Percentiles rank a stretch among this genome's conserved stretches.
Evolutionary conservation across 208 protist genomes (phyloP).

Genomic region (Naegleria lovaniensis): DNA sequence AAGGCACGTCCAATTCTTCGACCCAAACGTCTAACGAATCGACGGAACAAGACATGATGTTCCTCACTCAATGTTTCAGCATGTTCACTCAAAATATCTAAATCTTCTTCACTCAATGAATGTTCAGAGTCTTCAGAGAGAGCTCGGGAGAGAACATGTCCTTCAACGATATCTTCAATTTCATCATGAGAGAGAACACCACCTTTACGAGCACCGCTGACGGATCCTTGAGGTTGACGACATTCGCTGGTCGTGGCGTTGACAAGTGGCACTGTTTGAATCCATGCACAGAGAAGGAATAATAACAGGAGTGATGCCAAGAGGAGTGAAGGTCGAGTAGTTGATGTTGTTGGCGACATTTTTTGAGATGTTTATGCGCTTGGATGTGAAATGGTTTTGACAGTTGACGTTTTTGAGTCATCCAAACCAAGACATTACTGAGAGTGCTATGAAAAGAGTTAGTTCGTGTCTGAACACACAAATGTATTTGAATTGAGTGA

Average conservation of each 20-base stretch:
- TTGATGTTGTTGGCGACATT: background rate
- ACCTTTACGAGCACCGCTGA: background rate
- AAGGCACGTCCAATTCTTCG: background rate
- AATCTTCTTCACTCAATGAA: background rate
- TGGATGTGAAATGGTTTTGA: too few species aligned
- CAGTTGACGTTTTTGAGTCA: too few species aligned
- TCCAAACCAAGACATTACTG: background rate
- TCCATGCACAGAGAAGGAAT: background rate
- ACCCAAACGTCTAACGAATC: background rate
- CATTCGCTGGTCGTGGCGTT: background rate
- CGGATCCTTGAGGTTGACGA: too few species aligned
- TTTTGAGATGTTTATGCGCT: background rate
- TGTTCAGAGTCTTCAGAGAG: background rate
- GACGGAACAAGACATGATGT: background rate
- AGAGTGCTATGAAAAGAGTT: too few species aligned
- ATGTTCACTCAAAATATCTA: background rate
- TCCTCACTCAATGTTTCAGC: background rate
- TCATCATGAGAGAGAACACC: background rate
- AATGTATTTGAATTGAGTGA: too few species aligned
- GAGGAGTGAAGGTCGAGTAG: background rate
- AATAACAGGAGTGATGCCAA: background rate
- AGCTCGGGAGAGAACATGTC: background rate
- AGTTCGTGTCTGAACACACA: too few species aligned
- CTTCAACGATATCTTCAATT: background rate
- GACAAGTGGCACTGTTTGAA: background rate